Evolutionary conservation across 2,329 filamentous ascomycete species (phyloP).

Genomic region (Clonostachys byssicola): DNA sequence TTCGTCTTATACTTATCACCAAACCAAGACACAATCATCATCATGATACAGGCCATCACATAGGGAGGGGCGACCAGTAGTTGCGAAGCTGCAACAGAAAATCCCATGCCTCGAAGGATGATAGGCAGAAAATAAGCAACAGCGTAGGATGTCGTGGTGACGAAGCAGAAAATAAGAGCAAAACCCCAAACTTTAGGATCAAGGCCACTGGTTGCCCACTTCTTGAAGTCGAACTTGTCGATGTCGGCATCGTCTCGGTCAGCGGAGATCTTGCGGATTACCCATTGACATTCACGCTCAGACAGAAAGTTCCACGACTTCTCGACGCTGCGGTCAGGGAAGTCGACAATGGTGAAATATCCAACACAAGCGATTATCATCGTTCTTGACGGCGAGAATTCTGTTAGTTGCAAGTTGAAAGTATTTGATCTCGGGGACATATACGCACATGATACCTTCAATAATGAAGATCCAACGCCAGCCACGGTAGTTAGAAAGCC

Average conservation of each 20-base stretch:
- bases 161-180: conserved; percentile 8
- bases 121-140: conserved; percentile 13
- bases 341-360: conserved; percentile 15
- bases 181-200: conserved; percentile 8
- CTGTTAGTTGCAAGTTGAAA: background rate
- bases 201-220: conserved; percentile 3
- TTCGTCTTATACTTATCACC: conserved; percentile 13
- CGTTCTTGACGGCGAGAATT: background rate
- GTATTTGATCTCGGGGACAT: conserved; percentile 24
- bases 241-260: conserved; percentile 8
- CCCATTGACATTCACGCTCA: conserved; percentile 2
- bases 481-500: conserved; percentile 29
- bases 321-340: conserved; percentile 7
- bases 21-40: conserved; percentile 9
- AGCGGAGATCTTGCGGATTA: conserved; percentile 7
- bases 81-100: conserved; percentile 8
- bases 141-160: conserved; percentile 8
- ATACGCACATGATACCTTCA: conserved; percentile 56
- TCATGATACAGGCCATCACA: conserved; percentile 10
- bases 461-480: conserved; percentile 67
- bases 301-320: conserved; percentile 6
- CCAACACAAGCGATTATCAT: conserved; percentile 4
- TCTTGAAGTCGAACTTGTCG: conserved; percentile 5
- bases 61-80: conserved; percentile 16
- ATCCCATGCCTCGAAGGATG: conserved; percentile 11